Evolutionary conservation across 495 filamentous ascomycete species (phyloP).

Genomic region (Penicillium ucsense): DNA sequence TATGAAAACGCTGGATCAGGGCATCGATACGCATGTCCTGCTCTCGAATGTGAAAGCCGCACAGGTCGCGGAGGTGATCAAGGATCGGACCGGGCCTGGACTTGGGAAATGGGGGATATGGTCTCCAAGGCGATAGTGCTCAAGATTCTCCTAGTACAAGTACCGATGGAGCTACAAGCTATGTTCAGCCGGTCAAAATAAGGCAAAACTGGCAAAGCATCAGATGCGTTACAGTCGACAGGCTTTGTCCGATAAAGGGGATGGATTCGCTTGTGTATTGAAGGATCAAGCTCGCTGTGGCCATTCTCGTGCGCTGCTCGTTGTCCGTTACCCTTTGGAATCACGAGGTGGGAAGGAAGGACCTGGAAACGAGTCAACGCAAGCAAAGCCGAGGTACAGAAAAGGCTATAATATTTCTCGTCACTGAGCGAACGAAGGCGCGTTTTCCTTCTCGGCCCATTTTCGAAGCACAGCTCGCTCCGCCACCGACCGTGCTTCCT

Average conservation of each 20-base stretch:
- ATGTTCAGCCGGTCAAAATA: too few species aligned
- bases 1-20: constrained; percentile 33
- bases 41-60: constrained; percentile 18
- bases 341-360: too few species aligned
- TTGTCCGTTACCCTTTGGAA: too few species aligned
- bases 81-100: constrained; percentile 28
- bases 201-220: too few species aligned
- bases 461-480: constrained; percentile 38
- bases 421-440: constrained; percentile 11
- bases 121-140: constrained; percentile 4
- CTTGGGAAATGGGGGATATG: constrained; percentile 33
- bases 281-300: constrained; percentile 17
- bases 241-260: too few species aligned
- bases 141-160: too few species aligned
- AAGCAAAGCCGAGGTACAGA: not conserved
- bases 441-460: constrained; percentile 32
- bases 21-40: constrained; percentile 33
- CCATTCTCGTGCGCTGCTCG: too few species aligned
- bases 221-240: too few species aligned
- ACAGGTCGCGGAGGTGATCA: constrained; percentile 31
- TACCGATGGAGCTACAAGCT: too few species aligned
- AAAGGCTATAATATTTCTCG: not conserved
- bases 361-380: not conserved
- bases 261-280: not conserved
- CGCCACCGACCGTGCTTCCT: constrained; percentile 36